Base-by-base conservation (phyloP, 2,329 filamentous ascomycete genomes). In the Diaporthe australafricana region DNA sequence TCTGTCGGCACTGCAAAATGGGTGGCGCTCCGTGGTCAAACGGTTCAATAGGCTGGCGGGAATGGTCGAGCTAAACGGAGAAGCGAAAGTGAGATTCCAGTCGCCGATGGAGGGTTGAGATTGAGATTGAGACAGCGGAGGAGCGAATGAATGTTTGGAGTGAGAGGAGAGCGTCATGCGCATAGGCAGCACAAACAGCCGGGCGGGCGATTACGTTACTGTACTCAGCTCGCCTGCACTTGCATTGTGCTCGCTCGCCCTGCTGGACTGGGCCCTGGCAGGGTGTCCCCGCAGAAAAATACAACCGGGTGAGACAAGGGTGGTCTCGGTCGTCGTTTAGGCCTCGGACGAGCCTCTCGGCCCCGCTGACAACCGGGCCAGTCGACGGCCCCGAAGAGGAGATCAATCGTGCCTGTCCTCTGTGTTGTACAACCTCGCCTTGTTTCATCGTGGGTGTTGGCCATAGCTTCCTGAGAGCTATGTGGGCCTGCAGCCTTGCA, bases 341-440 rank as follows among this genome's bases (percentile, higher is more conserved):
- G 48, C 48, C 48, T 52, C 48, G 48, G 48, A 30, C 25, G 48
- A 52, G 53, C 53, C 53, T 14, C 53, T 56, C 30, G 60, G 45
- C 60, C 60, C 60, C 60, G 60, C 60, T 50, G 45, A 50, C 60
- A 50, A 45, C 60, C 60, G 60, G 45, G 45, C 60, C 45, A 65
- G 30, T 65, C 60, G n/a, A 50, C 60, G 30, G 60, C 45, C 60
- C 42, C 57, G 57, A 63, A 12, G 20, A 47, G 42, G 5, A 63
- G 30, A 63, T 40, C 11, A 11, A 8, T 14, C 14, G 11, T 40
- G 14, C 38, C 38, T 16, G 14, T 40, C 38, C 3, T n/a, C 38
- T 3, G 14, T 11, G 11, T 14, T 12, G 12, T 22, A 22, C 40
- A 30, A 45, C 16, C 5, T 30, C 8, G 38, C 20, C 35, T 14